Evolutionary conservation across 2,329 filamentous ascomycete genomes (phyloP), one percentile per base, ranked within the genome.

Genomic region (Boeremia exigua): DNA sequence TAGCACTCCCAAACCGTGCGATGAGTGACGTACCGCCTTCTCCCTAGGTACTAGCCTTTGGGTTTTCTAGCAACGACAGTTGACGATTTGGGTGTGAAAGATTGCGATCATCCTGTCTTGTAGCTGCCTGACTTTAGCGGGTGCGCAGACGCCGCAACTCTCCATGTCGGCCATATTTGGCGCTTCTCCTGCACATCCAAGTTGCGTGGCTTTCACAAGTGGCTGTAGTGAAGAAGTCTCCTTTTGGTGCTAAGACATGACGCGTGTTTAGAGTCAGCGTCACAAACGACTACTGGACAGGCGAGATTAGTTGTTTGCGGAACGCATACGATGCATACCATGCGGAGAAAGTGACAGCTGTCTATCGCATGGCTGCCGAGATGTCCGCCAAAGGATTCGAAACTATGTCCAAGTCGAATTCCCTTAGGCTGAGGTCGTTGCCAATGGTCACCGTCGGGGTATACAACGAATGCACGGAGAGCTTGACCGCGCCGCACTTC

Each of bases 281-380:
- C 33, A n/a, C 33, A 7, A 17, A 15, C 15, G 36, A 12, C 30
- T 9, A 28, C 38, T 50, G 19, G 28, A 25, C 28, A 32, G 8
- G 36, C 29, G n/a, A n/a, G 17, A 9, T 2, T 15, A 19, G 15
- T 3, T 36, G 34, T 28, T 17, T 27, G 25, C 15, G 27, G 40
- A 43, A n/a, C 17, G 40, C 28, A 30, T 43, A 8, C 36, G 9
- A 32, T 10, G 10, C 14, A 32, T 10, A 32, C 9, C 36, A 34
- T 11, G 29, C 33, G 42, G n/a, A 17, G 19, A 28, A 44, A 17
- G 15, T 36, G 49, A 47, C 34, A 47, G 39, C 48, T 47, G 43
- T 34, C 29, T 30, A 32, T 28, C 30, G 38, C 54, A 51, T 40
- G 34, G 37, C 51, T 49, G 50, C 53, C 46, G 39, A 50, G 47